Base-by-base conservation (phyloP, 2,329 filamentous ascomycete genomes). In the Cercospora sp. region DNA sequence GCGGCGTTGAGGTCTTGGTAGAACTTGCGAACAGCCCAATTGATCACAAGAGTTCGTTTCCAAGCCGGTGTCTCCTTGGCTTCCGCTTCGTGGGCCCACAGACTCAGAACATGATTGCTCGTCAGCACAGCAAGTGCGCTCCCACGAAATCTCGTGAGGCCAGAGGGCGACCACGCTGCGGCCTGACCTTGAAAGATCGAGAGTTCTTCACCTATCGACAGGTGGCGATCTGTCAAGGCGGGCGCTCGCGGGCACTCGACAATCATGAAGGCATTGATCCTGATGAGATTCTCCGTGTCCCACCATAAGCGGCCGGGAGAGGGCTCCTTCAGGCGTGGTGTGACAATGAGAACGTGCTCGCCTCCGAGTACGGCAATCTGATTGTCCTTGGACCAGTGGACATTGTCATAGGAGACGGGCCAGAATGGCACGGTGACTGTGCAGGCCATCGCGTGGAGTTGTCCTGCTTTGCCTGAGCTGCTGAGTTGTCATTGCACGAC, bases 331-430 rank as follows among this genome's bases (percentile, higher is more conserved):
- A 73, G 66, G 8, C 70, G 69, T 28, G 76, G 74, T 2, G 72
- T 69, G n/a, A 88, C 74, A 45, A 89, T 79, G 51, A 86, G 81
- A 18, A 88, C 81, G 69, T 82, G 79, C 72, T 89, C 86, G 62
- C 85, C 84, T 10, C 83, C 83, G 13, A 85, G 85, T 58, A 89
- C 77, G 6, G 86, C 87, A 55, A 89, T 81, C 60, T 85, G 84
- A 57, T 86, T 85, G 71, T 89, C 86, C 45, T 81, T 77, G 6
- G 87, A 89, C 86, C 87, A 89, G 62, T 82, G 80, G n/a, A 89
- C 76, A 60, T 84, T 85, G 71, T 85, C 79, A 28, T 81, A 77
- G 67, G 82, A 83, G 3, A 83, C 83, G 2, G 87, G 86, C 78
- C 82, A 86, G 65, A 83, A 80, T 26, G 78, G 77, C 8, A 76